Conservation (phyloP, 2,329 filamentous ascomycete genomes). For the Penicillium sp. region DNA sequence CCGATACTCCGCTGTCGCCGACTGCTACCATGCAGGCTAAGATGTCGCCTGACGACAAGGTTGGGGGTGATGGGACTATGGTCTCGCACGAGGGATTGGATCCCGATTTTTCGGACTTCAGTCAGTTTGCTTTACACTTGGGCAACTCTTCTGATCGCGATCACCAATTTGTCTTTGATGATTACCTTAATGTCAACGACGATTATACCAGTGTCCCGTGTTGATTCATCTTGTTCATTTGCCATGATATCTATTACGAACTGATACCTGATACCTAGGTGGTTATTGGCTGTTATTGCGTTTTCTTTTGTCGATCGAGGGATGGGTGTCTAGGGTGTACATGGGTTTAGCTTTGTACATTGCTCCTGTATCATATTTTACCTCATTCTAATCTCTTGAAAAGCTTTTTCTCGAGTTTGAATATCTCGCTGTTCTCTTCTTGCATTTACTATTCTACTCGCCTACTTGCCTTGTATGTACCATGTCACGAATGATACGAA, state of each 20-base stretch:
- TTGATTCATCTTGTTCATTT: slow-evolving; percentile 15
- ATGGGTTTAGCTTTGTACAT: slow-evolving; percentile 4
- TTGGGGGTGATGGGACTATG: slow-evolving; percentile 24
- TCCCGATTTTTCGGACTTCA: slow-evolving; percentile 34
- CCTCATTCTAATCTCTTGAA: slow-evolving; percentile 2
- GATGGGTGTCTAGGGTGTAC: background rate
- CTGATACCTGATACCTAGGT: slow-evolving; percentile 12
- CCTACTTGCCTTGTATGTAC: slow-evolving; percentile 9
- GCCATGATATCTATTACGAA: slow-evolving; percentile 16
- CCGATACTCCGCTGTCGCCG: slow-evolving; percentile 31
- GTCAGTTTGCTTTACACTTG: slow-evolving; percentile 32
- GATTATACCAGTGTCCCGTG: slow-evolving; percentile 31
- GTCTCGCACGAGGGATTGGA: slow-evolving; percentile 30
- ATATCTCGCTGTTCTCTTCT: slow-evolving; percentile 3
- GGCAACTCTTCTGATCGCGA: slow-evolving; percentile 26
- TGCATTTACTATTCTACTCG: slow-evolving; percentile 2
- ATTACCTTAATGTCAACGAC: slow-evolving; percentile 33
- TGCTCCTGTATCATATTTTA: slow-evolving; percentile 6
- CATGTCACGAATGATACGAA: background rate
- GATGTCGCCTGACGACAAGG: slow-evolving; percentile 7
- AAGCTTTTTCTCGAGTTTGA: no score
- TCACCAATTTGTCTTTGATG: slow-evolving; percentile 29
- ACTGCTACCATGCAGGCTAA: slow-evolving; percentile 10
- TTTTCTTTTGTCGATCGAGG: slow-evolving; percentile 8
- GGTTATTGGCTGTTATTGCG: background rate